Conservation (phyloP, 805 yeast species). For the Candida ortonii region DNA sequence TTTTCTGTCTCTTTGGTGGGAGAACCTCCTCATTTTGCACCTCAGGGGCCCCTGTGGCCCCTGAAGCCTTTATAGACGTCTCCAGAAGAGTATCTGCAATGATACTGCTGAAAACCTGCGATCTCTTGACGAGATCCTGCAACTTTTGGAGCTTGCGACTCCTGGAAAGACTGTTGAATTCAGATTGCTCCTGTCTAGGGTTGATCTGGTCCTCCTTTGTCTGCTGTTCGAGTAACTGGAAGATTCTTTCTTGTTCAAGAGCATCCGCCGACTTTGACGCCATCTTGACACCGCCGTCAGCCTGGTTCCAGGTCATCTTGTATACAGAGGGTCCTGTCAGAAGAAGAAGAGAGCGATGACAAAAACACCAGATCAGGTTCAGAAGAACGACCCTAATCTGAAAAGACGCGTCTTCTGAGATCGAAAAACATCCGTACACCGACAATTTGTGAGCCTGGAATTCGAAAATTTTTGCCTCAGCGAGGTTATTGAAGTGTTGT, state of each 20-base stretch:
- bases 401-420: no score
- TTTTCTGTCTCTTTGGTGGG: constrained; percentile 26
- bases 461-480: no score
- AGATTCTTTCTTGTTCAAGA: constrained; percentile 25
- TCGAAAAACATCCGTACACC: no score
- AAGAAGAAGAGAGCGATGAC: no score
- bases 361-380: no score
- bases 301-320: no score
- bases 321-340: no score
- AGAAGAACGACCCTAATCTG: no score
- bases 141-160: constrained; percentile 63
- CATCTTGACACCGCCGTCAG: no score
- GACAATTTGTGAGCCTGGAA: no score
- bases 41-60: constrained; percentile 5
- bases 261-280: constrained; percentile 11
- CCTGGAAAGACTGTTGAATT: constrained; percentile 44
- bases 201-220: constrained; percentile 7
- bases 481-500: no score
- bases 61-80: constrained; percentile 33
- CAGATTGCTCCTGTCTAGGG: constrained; percentile 34
- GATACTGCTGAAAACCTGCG: constrained; percentile 83
- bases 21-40: constrained; percentile 23
- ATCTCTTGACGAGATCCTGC: constrained; percentile 75
- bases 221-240: constrained; percentile 21
- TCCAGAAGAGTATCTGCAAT: constrained; percentile 75